Conservation (phyloP, 2,329 filamentous ascomycete species). For the Beauveria sp. region DNA sequence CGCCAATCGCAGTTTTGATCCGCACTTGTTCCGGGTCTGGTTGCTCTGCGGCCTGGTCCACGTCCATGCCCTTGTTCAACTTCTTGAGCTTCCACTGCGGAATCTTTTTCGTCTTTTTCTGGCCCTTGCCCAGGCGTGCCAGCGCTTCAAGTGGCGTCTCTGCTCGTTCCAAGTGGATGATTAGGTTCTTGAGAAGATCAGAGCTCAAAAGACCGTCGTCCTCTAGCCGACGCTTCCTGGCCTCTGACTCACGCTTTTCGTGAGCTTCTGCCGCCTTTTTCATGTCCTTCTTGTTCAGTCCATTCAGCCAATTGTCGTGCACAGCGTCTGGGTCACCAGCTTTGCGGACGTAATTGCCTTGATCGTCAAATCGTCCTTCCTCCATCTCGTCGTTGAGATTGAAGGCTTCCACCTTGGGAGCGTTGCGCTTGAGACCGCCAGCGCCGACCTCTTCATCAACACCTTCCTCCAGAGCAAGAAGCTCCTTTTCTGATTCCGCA, state of each 20-base stretch:
- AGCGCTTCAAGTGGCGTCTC: conserved; percentile 88
- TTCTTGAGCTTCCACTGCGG: conserved; percentile 67
- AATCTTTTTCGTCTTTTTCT: conserved; percentile 50
- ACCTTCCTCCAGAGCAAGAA: conserved; percentile 64
- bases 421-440: conserved; percentile 85
- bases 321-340: conserved; percentile 81
- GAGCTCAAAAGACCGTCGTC: conserved; percentile 69
- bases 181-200: conserved; percentile 67
- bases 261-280: conserved; percentile 79
- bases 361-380: conserved; percentile 84
- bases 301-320: conserved; percentile 89
- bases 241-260: conserved; percentile 73
- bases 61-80: conserved; percentile 49
- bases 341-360: conserved; percentile 86
- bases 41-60: conserved; percentile 62
- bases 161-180: conserved; percentile 63
- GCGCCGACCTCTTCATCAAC: conserved; percentile 85
- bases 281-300: conserved; percentile 90
- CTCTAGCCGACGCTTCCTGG: conserved; percentile 59
- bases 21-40: conserved; percentile 62
- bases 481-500: conserved; percentile 61
- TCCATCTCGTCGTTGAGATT: conserved; percentile 88
- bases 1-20: conserved; percentile 67
- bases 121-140: conserved; percentile 65
- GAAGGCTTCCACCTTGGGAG: conserved; percentile 91